These are phyloP conservation scores for Phytophthora pinifolia DNA, from an alignment of 352 stramenopile genomes.

Conservation along the genomic window DNA sequence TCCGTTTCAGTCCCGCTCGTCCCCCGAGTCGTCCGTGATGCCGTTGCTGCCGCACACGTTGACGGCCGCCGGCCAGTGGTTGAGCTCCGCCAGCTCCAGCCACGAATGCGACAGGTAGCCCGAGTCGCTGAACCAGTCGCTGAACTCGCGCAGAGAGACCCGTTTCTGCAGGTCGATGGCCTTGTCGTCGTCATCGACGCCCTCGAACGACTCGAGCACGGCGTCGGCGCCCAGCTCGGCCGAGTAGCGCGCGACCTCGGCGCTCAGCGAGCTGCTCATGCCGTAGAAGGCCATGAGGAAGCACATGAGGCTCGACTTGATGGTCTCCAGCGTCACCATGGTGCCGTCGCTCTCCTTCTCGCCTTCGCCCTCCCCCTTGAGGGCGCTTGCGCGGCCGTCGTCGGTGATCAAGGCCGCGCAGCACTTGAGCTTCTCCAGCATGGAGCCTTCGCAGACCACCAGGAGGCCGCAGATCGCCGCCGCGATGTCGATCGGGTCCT, in stretches of 20 bases:
- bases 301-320: slow-evolving; percentile 66
- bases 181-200: slow-evolving; percentile 27
- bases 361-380: slow-evolving; percentile 26
- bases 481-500: slow-evolving; percentile 53
- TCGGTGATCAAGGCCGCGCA: slow-evolving; percentile 39
- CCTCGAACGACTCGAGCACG: slow-evolving; percentile 62
- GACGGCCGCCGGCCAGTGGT: slow-evolving; percentile 77
- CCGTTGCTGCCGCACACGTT: slow-evolving; percentile 60
- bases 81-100: slow-evolving; percentile 76
- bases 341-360: slow-evolving; percentile 14
- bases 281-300: slow-evolving; percentile 86
- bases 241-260: slow-evolving; percentile 70
- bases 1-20: slow-evolving; percentile 14
- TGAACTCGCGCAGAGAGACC: slow-evolving; percentile 68
- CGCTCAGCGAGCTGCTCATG: slow-evolving; percentile 76
- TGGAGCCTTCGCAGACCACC: slow-evolving; percentile 61
- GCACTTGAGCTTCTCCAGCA: slow-evolving; percentile 61
- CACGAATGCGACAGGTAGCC: slow-evolving; percentile 72
- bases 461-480: slow-evolving; percentile 65
- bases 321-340: slow-evolving; percentile 52
- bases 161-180: slow-evolving; percentile 37
- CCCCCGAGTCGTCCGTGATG: slow-evolving; percentile 30
- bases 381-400: slow-evolving; percentile 25
- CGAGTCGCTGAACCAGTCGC: slow-evolving; percentile 71
- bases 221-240: slow-evolving; percentile 65